Evolutionary conservation across 2,329 filamentous ascomycete genomes (phyloP).

Genomic region (Cladophialophora exuberans): DNA sequence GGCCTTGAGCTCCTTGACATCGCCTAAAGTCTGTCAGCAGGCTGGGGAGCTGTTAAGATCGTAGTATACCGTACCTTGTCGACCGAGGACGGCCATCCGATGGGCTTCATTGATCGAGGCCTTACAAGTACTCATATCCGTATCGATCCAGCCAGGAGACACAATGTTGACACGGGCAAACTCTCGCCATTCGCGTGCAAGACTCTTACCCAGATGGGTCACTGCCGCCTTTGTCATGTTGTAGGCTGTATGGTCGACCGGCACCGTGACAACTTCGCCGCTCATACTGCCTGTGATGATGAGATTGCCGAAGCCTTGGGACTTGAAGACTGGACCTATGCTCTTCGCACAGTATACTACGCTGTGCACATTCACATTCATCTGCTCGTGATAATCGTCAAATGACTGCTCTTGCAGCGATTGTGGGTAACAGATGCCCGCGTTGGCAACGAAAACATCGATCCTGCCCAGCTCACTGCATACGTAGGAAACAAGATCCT

Average conservation of each 20-base stretch:
- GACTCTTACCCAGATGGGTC: constrained; percentile 59
- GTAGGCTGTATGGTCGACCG: constrained; percentile 47
- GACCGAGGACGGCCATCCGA: constrained; percentile 53
- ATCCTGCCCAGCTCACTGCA: constrained; percentile 46
- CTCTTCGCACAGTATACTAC: constrained; percentile 51
- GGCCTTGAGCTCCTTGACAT: constrained; percentile 52
- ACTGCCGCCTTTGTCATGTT: constrained; percentile 61
- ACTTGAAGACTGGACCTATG: constrained; percentile 48
- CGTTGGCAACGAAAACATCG: constrained; percentile 52
- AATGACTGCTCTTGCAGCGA: constrained; percentile 58
- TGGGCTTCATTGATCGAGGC: constrained; percentile 51
- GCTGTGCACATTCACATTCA: constrained; percentile 60
- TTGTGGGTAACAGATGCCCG: constrained; percentile 58
- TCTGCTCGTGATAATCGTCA: constrained; percentile 56
- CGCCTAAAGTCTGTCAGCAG: constrained; percentile 33
- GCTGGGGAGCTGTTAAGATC: not conserved
- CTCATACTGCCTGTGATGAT: constrained; percentile 59
- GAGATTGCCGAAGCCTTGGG: constrained; percentile 52
- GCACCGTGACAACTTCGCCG: constrained; percentile 56
- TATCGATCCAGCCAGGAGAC: constrained; percentile 59
- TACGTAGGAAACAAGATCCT: constrained; percentile 40
- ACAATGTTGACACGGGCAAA: constrained; percentile 61
- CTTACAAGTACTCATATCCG: constrained; percentile 56
- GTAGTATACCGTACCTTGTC: constrained; percentile 12
- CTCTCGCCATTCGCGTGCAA: constrained; percentile 57